These are phyloP conservation scores for Ophiostoma ulmi DNA, from an alignment of 2,329 filamentous ascomycete genomes.

Conservation along the genomic window DNA sequence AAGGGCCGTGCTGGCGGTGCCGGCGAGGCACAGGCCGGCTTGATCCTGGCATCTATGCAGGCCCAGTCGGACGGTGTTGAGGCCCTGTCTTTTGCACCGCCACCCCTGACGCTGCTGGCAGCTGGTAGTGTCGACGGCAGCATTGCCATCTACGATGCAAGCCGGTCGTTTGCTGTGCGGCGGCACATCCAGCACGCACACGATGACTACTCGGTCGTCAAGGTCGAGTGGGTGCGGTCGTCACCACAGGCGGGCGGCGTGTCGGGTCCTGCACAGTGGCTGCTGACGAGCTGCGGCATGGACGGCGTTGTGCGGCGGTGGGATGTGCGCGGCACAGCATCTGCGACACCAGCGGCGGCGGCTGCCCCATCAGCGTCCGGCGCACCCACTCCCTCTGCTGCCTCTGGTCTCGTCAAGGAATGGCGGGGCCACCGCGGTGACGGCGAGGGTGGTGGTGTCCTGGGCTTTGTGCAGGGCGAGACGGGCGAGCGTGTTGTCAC, in stretches of 20 bases:
- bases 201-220: slow-evolving; percentile 84
- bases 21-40: slow-evolving; percentile 38
- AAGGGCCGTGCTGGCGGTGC: slow-evolving; percentile 28
- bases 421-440: slow-evolving; percentile 86
- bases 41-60: slow-evolving; percentile 76
- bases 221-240: slow-evolving; percentile 71
- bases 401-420: slow-evolving; percentile 66
- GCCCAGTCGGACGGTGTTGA: slow-evolving; percentile 74
- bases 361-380: neutral
- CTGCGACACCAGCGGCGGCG: slow-evolving; percentile 21
- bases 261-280: slow-evolving; percentile 41
- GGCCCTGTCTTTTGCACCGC: slow-evolving; percentile 61
- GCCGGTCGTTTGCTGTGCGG: slow-evolving; percentile 80
- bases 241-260: slow-evolving; percentile 22
- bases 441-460: slow-evolving; percentile 79
- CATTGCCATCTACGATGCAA: slow-evolving; percentile 82
- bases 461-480: slow-evolving; percentile 83
- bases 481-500: slow-evolving; percentile 73
- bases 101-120: slow-evolving; percentile 51
- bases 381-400: neutral
- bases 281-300: slow-evolving; percentile 84
- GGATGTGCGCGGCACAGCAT: slow-evolving; percentile 60
- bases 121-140: slow-evolving; percentile 67
- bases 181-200: slow-evolving; percentile 77
- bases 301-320: slow-evolving; percentile 86